These are phyloP conservation scores for Aspergillus brunneoviolaceus DNA, from an alignment of 2,329 filamentous ascomycete species.

Conservation along the genomic window DNA sequence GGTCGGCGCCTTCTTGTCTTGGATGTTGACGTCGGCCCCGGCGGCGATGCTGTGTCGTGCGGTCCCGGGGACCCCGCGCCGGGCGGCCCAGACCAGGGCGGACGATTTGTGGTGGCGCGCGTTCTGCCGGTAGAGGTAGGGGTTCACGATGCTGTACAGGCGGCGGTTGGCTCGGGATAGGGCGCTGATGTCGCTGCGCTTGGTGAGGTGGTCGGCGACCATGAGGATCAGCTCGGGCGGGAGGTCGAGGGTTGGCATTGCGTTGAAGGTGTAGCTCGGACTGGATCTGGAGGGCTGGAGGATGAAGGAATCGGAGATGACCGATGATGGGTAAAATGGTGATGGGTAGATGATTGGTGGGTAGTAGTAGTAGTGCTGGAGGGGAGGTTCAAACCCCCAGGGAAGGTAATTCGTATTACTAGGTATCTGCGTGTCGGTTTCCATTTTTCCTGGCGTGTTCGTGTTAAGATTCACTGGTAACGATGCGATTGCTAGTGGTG, in stretches of 20 bases:
- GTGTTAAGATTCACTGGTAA: no score
- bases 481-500: no score
- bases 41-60: conserved; percentile 16
- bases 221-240: not conserved
- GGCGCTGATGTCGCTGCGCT: conserved; percentile 15
- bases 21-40: conserved; percentile 16
- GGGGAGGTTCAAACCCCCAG: no score
- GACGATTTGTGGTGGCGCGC: conserved; percentile 2
- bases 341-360: no score
- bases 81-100: conserved; percentile 25
- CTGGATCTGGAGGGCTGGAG: not conserved
- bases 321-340: no score
- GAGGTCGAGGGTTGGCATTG: not conserved
- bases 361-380: no score
- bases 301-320: not conserved
- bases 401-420: no score
- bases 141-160: conserved; percentile 17
- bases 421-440: no score
- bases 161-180: conserved; percentile 15
- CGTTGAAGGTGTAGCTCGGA: not conserved
- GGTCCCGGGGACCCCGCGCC: conserved; percentile 10
- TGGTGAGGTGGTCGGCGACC: not conserved
- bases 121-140: conserved; percentile 19
- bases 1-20: not conserved
- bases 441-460: no score